Evolutionary conservation across 1,284 basidiomycete genomes (phyloP), one percentile per base, ranked within the genome.

Genomic region (Bondarzewia mesenterica): DNA sequence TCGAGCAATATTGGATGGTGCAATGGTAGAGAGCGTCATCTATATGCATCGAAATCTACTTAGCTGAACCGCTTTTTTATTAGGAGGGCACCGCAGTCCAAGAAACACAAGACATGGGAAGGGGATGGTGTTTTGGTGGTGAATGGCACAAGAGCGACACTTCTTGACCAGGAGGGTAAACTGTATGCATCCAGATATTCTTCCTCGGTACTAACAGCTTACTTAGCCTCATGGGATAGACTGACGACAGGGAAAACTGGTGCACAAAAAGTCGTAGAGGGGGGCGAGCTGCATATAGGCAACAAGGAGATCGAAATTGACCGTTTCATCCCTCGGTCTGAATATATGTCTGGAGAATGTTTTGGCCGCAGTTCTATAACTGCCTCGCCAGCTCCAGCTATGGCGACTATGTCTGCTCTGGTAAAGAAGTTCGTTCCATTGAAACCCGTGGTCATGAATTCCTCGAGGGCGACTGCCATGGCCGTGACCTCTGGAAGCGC

Each of bases 61-160:
- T 36, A 15, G 44, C 22, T 20, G 43, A 14, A 53, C 36, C 6
- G 23, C 50, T 52, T 12, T n/a, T 40, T 23, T 16, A 36, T 43
- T 46, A 87, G 87, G 88, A 71, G 92, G 47, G 79, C 74, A 51
- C 86, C 78, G 23, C 90, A 94, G 63, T 70, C 73, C 26, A 86
- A 81, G 64, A 95, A 94, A 65, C 85, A 95, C 63, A 95, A 94
- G 66, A 93, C 89, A 0, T 95, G 92, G 93, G 90, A 95, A 54
- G 88, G 84, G 29, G 85, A 87, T 60, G 85, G 75, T 16, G 71
- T 88, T n/a, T 66, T 89, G 6, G 75, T 79, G 15, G 68, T 80
- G 14, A 70, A 60, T 46, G 70, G 66, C 6, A 61, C 59, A 12
- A 77, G 69, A 54, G 77, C 74, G 42, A 74, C 68, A 5, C 62